Evolutionary conservation across 345 rosid genomes (phyloP).

Genomic region (Turnera subulata): DNA sequence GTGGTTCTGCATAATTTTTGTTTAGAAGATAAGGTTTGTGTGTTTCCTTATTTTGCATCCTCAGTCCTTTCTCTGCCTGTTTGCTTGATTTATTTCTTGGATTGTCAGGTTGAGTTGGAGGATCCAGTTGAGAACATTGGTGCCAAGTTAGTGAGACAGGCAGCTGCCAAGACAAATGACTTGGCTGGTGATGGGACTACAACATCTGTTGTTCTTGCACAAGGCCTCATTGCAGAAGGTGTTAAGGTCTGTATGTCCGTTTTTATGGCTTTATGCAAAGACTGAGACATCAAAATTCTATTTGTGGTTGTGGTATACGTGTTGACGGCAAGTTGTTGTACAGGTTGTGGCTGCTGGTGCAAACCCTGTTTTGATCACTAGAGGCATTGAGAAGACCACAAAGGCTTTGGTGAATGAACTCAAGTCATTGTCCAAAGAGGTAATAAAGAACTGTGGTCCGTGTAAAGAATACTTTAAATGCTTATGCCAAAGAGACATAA

Average conservation of each 20-base stretch:
- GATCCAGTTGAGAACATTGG: constrained; percentile 99
- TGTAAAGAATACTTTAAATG: too few relatives aligned
- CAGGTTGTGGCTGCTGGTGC: constrained; percentile 99
- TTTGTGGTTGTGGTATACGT: not conserved
- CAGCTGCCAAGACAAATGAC: constrained; percentile 97
- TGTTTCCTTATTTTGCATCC: too few relatives aligned
- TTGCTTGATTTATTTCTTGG: not conserved
- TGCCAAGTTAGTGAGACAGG: constrained; percentile 94
- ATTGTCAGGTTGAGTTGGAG: constrained; percentile 81
- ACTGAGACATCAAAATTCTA: not conserved
- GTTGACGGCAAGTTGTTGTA: not conserved
- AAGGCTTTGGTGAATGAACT: constrained; percentile 83
- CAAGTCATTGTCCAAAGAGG: constrained; percentile 86
- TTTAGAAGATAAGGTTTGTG: too few relatives aligned
- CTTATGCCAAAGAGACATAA: too few relatives aligned
- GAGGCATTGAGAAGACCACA: constrained; percentile 93
- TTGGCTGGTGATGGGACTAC: constrained; percentile 99
- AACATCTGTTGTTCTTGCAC: constrained; percentile 98
- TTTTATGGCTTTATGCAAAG: not conserved
- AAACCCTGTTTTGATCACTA: constrained; percentile 86
- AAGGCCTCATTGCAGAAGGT: constrained; percentile 94
- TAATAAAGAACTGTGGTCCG: constrained; percentile 17
- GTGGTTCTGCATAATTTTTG: too few relatives aligned
- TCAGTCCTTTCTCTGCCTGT: too few relatives aligned
- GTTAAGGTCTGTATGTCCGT: constrained; percentile 58